Base-by-base conservation (phyloP, 176 grass and related monocot species). In the Phoenix roebelenii region DNA sequence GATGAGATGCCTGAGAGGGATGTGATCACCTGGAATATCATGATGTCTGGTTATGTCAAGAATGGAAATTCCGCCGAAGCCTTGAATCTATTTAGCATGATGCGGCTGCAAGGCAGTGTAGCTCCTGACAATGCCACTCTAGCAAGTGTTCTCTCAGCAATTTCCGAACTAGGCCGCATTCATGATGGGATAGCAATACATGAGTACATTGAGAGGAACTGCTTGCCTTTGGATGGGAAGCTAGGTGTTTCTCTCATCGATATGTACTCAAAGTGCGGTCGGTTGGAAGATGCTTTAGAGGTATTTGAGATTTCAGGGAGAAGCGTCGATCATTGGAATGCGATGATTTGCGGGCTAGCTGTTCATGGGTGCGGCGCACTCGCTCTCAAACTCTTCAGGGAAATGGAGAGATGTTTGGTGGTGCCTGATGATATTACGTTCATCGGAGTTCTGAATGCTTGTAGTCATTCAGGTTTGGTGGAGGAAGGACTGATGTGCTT, bases 171-270 rank as follows among this genome's bases (percentile, higher is more conserved):
- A 23, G 68, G 68, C 10, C 68, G 23, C n/a, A 12, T 52, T 3
- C 7, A 29, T 29, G 56, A 71, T 52, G 68, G 68, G 5, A 60
- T 60, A 26, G 39, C 68, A 5, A 22, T 71, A 15, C 68, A 71
- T 52, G 68, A 71, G 4, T 52, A 60, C 12, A 59, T 71, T 23
- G 29, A 71, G 48, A 71, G 68, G 48, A 60, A 51, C 23, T 51
- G 59, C 16, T 59, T 71, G 23, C 9, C 57, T 25, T 25, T 52
- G 16, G 23, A 71, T 18, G 57, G 68, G 16, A 60, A 71, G 23
- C 68, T 71, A 5, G 68, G 68, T n/a, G 68, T 71, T 51, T 22
- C 68, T 18, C 68, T 71, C 4, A 60, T 71, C 12, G 57, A 71
- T 19, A 71, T 71, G 68, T 71, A 60, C 68, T 59, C 68, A 0